phyloP scores from a whole-genome alignment of 768 basidiomycete species.

The Macrolepiota albuminosa region DNA sequence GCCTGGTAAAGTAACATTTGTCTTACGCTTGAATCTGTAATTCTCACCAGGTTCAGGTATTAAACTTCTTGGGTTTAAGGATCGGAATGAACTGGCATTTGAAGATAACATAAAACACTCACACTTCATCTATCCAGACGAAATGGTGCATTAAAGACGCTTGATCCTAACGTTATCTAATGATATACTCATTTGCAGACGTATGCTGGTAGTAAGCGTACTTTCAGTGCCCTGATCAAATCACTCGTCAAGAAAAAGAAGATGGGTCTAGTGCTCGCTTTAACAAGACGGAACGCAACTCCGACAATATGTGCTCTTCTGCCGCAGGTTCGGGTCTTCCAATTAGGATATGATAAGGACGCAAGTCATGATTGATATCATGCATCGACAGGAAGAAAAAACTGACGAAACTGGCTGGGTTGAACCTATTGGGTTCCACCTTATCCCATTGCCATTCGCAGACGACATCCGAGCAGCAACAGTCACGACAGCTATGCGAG shows the following conservation, averaged over 20 bases:
- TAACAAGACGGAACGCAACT: constrained; percentile 65
- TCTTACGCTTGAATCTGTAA: not conserved
- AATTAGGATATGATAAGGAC: not conserved
- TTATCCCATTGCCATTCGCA: constrained; percentile 89
- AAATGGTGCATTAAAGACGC: constrained; percentile 49
- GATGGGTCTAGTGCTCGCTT: constrained; percentile 71
- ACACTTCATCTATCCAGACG: constrained; percentile 88
- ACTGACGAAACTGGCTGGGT: constrained; percentile 67
- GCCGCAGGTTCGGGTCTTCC: constrained; percentile 59
- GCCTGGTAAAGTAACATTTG: constrained; percentile 49
- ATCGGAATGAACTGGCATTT: constrained; percentile 60
- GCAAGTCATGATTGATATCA: not conserved
- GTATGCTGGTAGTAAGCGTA: constrained; percentile 88
- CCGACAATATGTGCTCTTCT: constrained; percentile 82
- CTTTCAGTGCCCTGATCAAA: constrained; percentile 83
- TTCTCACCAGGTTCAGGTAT: constrained; percentile 47
- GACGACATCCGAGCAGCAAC: constrained; percentile 89
- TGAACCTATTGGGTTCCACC: constrained; percentile 87
- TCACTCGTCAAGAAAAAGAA: constrained; percentile 78
- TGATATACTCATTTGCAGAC: constrained; percentile 30
- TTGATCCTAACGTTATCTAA: not conserved
- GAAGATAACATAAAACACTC: constrained; percentile 94
- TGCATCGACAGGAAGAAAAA: constrained; percentile 55
- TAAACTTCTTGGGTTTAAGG: constrained; percentile 91
- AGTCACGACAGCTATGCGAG: constrained; percentile 58